phyloP scores from a whole-genome alignment of 805 yeast genomes.

The Brettanomyces nanus region DNA sequence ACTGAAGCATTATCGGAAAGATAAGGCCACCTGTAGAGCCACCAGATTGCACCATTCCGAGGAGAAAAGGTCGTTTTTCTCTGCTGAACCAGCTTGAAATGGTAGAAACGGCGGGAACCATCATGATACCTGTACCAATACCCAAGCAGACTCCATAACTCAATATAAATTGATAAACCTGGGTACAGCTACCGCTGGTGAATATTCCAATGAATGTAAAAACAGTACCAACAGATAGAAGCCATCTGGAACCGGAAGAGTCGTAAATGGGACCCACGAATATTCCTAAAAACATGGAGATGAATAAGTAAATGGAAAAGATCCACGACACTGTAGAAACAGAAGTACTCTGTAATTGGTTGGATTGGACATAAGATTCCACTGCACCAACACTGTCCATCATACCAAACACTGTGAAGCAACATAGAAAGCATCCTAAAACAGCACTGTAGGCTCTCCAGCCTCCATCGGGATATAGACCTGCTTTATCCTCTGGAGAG shows the following conservation, averaged over 20 bases:
- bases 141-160: constrained; percentile 53
- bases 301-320: constrained; percentile 48
- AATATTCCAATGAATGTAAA: constrained; percentile 15
- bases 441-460: constrained; percentile 46
- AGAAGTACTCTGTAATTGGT: constrained; percentile 40
- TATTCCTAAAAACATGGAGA: constrained; percentile 36
- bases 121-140: constrained; percentile 49
- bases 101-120: constrained; percentile 55
- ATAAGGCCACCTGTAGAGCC: constrained; percentile 51
- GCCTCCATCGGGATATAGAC: constrained; percentile 54
- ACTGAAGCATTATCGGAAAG: constrained; percentile 45
- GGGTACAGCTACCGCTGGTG: constrained; percentile 36
- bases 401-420: constrained; percentile 46
- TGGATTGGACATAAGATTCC: constrained; percentile 48
- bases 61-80: constrained; percentile 48
- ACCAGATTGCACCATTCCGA: constrained; percentile 37
- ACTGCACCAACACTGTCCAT: constrained; percentile 55
- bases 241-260: constrained; percentile 42
- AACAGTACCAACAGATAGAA: constrained; percentile 42
- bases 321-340: constrained; percentile 58
- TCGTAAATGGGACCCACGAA: constrained; percentile 47
- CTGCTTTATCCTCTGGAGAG: constrained; percentile 7
- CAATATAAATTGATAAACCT: constrained; percentile 56
- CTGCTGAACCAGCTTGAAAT: constrained; percentile 58
- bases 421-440: constrained; percentile 49